Base-by-base conservation (phyloP, 2,329 filamentous ascomycete genomes). In the Ceratocystis papillata region DNA sequence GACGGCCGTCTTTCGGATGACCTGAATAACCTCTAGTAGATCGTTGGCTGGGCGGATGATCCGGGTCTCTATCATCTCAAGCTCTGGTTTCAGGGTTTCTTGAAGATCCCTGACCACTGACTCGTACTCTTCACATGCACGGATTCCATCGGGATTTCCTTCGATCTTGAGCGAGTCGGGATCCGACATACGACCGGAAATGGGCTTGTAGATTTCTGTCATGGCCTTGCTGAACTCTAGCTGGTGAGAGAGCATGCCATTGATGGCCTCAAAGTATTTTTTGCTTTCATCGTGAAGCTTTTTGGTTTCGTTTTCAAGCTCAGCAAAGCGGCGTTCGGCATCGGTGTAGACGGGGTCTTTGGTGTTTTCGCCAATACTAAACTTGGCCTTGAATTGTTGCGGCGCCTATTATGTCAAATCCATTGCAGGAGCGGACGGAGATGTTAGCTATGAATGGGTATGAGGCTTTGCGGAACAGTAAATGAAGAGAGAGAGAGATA, bases 161-260 rank as follows among this genome's bases (percentile, higher is more conserved):
- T 96, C 88, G 57, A 87, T 80, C 65, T 88, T 82, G 70, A 90
- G 83, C 7, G 89, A 89, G 72, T 92, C 87, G 8, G 94, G 94
- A 76, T 99, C 94, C 59, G 93, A 97, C 76, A 95, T 83, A 73
- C 94, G 88, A 65, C 94, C 94, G 65, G 93, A 96, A 72, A 99
- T 99, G 71, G 94, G 94, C 75, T 96, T 96, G 81, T 99, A 99
- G 72, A 99, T 88, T 76, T 99, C 94, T 70, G 88, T 87, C 80
- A 96, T 93, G 70, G 92, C 90, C 78, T 96, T 86, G 72, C 93
- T 96, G 79, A 99, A 99, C 75, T 96, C 93, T 77, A 99, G 97
- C 79, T 99, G 94, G 78, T 97, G 92, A 74, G 81, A 84, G 72
- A 99, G 83, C 94, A 99, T 99, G 80, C 88, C 89, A 78, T 97